Percentiles rank a stretch among this genome's conserved stretches.
phyloP scores from a whole-genome alignment of 805 yeast species.

The Yarrowia porcina region DNA sequence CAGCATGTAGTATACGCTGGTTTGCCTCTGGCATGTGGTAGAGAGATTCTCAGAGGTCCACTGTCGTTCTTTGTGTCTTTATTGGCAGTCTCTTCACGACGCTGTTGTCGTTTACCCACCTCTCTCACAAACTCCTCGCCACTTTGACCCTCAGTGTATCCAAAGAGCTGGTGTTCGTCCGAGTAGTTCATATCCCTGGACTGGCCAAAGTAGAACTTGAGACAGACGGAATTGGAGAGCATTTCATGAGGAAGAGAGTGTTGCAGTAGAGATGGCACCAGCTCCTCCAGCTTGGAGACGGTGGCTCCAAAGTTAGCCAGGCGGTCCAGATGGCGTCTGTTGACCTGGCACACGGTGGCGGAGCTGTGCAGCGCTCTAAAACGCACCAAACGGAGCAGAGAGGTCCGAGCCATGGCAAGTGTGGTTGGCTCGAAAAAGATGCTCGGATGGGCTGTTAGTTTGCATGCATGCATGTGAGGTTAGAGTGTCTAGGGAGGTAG shows the following conservation, averaged over 20 bases:
- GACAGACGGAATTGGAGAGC: conserved; percentile 15
- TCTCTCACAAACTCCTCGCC: conserved; percentile 13
- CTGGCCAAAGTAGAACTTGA: conserved; percentile 24
- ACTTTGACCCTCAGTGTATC: not conserved
- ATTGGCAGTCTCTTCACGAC: not conserved
- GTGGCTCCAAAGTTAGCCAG: conserved; percentile 25
- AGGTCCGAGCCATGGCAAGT: not conserved
- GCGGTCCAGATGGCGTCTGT: conserved; percentile 12
- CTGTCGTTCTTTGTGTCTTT: not conserved
- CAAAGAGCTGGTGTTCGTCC: conserved; percentile 14
- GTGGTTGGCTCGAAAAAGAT: not conserved
- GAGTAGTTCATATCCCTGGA: not conserved
- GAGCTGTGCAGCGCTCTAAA: conserved; percentile 4
- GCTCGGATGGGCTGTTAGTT: not conserved
- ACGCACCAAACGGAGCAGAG: not conserved
- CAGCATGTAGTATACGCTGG: conserved; percentile 20
- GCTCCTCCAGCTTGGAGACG: conserved; percentile 5
- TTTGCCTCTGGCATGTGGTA: conserved; percentile 13
- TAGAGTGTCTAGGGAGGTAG: too few relatives aligned
- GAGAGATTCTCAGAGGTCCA: not conserved
- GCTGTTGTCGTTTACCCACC: not conserved
- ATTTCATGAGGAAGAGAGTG: conserved; percentile 7
- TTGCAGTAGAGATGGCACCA: conserved; percentile 5
- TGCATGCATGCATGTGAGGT: not conserved
- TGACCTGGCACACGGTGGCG: not conserved